Percentiles rank a stretch among this genome's conserved stretches.
phyloP scores from a whole-genome alignment of 257 asterid genomes.

The Gentiana straminea region DNA sequence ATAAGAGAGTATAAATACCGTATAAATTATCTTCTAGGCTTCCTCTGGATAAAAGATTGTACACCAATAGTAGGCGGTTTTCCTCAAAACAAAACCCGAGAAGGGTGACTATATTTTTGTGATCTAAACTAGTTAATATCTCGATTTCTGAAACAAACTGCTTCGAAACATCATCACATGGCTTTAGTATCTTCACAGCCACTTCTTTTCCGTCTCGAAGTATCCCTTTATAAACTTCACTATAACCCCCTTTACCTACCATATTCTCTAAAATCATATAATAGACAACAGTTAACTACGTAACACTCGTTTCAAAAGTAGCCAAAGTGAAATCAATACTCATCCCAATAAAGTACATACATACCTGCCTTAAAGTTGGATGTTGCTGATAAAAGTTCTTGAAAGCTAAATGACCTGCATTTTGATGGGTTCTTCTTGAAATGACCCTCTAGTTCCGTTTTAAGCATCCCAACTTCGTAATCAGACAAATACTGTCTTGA shows the following conservation, averaged over 20 bases:
- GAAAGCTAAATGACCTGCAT: slow-evolving; percentile 54
- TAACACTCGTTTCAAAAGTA: not conserved
- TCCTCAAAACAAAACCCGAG: slow-evolving; percentile 79
- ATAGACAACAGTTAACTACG: not conserved
- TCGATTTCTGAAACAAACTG: slow-evolving; percentile 81
- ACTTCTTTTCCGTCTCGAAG: slow-evolving; percentile 52
- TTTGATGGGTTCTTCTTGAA: slow-evolving; percentile 37
- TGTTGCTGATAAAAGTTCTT: slow-evolving; percentile 65
- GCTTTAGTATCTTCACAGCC: slow-evolving; percentile 77
- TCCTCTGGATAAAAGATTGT: slow-evolving; percentile 77
- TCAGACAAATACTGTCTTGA: slow-evolving; percentile 16
- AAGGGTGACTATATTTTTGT: slow-evolving; percentile 58
- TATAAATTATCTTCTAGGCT: slow-evolving; percentile 89
- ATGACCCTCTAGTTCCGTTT: slow-evolving; percentile 49
- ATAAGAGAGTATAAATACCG: slow-evolving; percentile 29
- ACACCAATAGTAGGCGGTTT: slow-evolving; percentile 53
- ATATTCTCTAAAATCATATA: slow-evolving; percentile 42
- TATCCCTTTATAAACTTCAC: slow-evolving; percentile 66
- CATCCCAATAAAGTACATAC: slow-evolving; percentile 15
- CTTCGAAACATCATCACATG: slow-evolving; percentile 49
- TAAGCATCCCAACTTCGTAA: slow-evolving; percentile 12
- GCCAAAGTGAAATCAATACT: not conserved
- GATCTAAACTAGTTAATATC: slow-evolving; percentile 52
- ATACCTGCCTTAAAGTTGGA: slow-evolving; percentile 50
- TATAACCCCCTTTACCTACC: slow-evolving; percentile 91